Conservation (phyloP, 768 basidiomycete species). For the Boletus rubescentipes region DNA sequence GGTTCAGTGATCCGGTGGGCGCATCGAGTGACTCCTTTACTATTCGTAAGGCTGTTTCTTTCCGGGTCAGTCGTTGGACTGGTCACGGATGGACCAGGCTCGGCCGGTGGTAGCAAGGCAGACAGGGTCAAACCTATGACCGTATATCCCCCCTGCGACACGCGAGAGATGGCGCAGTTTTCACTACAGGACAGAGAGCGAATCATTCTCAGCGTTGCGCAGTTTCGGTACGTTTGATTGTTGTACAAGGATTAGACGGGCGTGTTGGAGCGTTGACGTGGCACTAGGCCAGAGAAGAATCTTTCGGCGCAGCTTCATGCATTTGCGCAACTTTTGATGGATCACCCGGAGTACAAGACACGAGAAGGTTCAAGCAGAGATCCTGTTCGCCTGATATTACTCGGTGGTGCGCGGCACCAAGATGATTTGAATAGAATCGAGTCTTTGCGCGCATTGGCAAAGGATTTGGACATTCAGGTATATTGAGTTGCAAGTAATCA, state of each 20-base stretch:
- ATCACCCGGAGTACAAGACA: conserved; percentile 55
- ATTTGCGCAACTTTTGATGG: conserved; percentile 56
- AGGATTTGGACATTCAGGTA: conserved; percentile 65
- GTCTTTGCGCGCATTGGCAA: conserved; percentile 54
- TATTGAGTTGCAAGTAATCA: conserved; percentile 17
- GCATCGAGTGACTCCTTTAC: conserved; percentile 42
- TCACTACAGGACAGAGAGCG: conserved; percentile 53
- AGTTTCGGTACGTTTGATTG: conserved; percentile 68
- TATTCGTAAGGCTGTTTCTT: conserved; percentile 33
- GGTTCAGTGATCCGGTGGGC: conserved; percentile 50
- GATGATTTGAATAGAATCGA: conserved; percentile 72
- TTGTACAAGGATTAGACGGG: not conserved
- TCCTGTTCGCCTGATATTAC: conserved; percentile 61
- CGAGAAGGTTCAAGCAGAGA: conserved; percentile 16
- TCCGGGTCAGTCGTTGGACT: conserved; percentile 1
- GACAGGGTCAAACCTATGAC: conserved; percentile 33
- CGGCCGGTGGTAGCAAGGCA: not conserved
- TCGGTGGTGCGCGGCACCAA: conserved; percentile 84
- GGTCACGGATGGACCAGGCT: not conserved
- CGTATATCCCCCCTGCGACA: conserved; percentile 94
- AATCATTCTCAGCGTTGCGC: conserved; percentile 83
- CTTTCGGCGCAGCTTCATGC: conserved; percentile 78
- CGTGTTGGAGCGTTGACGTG: not conserved
- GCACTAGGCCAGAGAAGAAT: conserved; percentile 88
- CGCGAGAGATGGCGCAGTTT: conserved; percentile 62